Percentiles rank a stretch among this genome's conserved stretches.
These are phyloP conservation scores for Penicillium hordei DNA, from an alignment of 2,329 filamentous ascomycete species.

Conservation along the genomic window DNA sequence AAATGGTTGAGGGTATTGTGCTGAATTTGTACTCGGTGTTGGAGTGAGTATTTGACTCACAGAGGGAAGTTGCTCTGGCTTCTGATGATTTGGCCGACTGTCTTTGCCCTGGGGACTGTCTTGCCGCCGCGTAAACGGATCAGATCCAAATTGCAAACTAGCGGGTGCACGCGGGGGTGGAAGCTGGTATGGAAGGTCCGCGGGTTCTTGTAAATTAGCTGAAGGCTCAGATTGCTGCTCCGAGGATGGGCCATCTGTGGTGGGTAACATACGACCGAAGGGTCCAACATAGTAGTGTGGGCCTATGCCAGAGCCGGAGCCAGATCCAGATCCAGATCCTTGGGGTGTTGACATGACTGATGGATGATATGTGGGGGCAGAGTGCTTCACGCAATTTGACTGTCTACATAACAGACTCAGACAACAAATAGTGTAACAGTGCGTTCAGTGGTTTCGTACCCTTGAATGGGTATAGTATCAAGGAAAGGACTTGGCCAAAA, in stretches of 20 bases:
- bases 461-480: not conserved
- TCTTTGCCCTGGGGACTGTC: constrained; percentile 23
- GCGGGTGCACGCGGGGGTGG: constrained; percentile 39
- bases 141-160: constrained; percentile 38
- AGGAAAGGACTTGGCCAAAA: not conserved
- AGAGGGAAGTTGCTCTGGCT: constrained; percentile 38
- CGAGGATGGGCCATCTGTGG: constrained; percentile 25
- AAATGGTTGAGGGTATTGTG: constrained; percentile 31
- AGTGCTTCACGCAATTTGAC: constrained; percentile 3
- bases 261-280: constrained; percentile 43
- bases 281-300: constrained; percentile 37
- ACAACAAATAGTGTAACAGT: not conserved
- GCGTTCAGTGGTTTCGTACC: not conserved
- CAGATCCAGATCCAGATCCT: not conserved
- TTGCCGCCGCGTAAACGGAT: constrained; percentile 30
- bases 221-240: constrained; percentile 28
- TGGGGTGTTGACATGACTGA: constrained; percentile 31
- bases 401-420: constrained; percentile 17
- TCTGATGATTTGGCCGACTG: constrained; percentile 3
- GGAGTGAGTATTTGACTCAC: constrained; percentile 44
- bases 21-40: constrained; percentile 27
- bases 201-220: constrained; percentile 35
- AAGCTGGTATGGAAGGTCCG: constrained; percentile 40
- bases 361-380: constrained; percentile 6
- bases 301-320: not conserved